Percentiles rank a stretch among this genome's conserved stretches.
phyloP scores from a whole-genome alignment of 2,329 filamentous ascomycete genomes.

The Cladophialophora exuberans region DNA sequence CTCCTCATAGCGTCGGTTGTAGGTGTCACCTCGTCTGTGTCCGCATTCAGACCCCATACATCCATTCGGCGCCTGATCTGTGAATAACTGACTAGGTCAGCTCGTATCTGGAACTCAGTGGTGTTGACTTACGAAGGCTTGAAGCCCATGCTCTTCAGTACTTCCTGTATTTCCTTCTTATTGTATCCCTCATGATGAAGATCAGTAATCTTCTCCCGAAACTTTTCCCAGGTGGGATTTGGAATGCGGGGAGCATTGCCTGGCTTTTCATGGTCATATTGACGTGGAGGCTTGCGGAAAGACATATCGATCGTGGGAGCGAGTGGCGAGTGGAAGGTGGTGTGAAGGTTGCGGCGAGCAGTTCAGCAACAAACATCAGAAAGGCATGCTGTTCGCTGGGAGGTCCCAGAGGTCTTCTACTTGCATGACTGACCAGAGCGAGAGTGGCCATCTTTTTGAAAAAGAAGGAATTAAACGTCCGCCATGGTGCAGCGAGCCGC shows the following conservation, averaged over 20 bases:
- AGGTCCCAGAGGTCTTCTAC: neutral
- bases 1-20: neutral
- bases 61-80: conserved; percentile 1
- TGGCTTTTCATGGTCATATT: neutral
- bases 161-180: neutral
- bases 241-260: conserved; percentile 3
- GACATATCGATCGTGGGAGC: neutral
- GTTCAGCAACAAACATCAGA: neutral
- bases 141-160: neutral
- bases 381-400: neutral
- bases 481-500: neutral
- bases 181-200: neutral
- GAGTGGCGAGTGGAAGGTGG: neutral
- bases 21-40: neutral
- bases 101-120: neutral
- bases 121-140: conserved; percentile 3
- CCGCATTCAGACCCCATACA: neutral
- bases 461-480: neutral
- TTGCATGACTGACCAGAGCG: neutral
- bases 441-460: neutral
- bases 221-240: neutral
- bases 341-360: neutral
- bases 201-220: neutral
- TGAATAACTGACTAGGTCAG: neutral
- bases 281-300: neutral